Percentiles rank a stretch among this genome's conserved stretches.
Conservation (phyloP, 768 basidiomycete genomes). For the Suillus paluster region DNA sequence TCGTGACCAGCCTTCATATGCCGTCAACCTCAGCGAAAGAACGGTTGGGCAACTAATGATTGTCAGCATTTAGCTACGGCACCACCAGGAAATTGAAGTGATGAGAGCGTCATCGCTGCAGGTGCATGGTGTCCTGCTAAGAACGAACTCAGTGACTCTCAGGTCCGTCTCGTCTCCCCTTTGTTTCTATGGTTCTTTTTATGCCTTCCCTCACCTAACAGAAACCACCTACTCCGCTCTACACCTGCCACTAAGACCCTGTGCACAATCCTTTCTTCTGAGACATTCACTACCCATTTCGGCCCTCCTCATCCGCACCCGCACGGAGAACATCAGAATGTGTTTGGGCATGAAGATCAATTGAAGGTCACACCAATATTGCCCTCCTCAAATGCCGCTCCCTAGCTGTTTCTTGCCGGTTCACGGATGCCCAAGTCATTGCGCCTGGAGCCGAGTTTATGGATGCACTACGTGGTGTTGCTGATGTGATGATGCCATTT, state of each 20-base stretch:
- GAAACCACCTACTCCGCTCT: slow-evolving; percentile 66
- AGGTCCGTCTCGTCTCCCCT: slow-evolving; percentile 45
- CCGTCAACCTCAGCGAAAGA: too few species aligned
- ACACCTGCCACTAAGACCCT: slow-evolving; percentile 53
- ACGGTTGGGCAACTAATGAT: too few species aligned
- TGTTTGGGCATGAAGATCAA: slow-evolving; percentile 89
- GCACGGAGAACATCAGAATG: slow-evolving; percentile 66
- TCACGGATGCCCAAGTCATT: slow-evolving; percentile 76
- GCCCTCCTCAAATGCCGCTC: slow-evolving; percentile 87
- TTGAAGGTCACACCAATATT: slow-evolving; percentile 91
- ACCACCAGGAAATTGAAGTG: too few species aligned
- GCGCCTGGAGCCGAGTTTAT: slow-evolving; percentile 58
- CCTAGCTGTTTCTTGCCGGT: slow-evolving; percentile 45
- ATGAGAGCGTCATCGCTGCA: slow-evolving; percentile 73
- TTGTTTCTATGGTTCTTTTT: background rate
- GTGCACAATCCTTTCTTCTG: slow-evolving; percentile 64
- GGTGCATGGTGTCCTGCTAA: slow-evolving; percentile 82
- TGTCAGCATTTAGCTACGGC: too few species aligned
- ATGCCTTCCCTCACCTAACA: slow-evolving; percentile 23
- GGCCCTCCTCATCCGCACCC: slow-evolving; percentile 67
- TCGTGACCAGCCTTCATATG: too few species aligned
- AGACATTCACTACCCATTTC: slow-evolving; percentile 76
- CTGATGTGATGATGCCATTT: slow-evolving; percentile 66
- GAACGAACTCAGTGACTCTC: slow-evolving; percentile 77
- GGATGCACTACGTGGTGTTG: slow-evolving; percentile 59